Base-by-base conservation (phyloP, 2,329 filamentous ascomycete species). In the Pseudogymnoascus sp. region DNA sequence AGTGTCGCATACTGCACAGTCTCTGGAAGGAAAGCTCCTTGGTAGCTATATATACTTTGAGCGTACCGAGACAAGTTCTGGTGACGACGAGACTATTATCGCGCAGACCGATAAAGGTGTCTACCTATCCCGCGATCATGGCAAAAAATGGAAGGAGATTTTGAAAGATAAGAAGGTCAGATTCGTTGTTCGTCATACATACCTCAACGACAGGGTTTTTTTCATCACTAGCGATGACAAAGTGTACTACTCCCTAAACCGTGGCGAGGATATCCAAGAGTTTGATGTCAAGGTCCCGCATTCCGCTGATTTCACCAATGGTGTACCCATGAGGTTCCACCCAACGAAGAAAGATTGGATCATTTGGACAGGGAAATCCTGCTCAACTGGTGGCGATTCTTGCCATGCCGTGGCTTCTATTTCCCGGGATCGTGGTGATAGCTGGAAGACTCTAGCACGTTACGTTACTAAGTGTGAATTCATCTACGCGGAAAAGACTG, bases 401-500 rank as follows among this genome's bases (percentile, higher is more conserved):
- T 97, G 92, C 72, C 87, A 89, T 68, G 79, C 79, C 1, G 84
- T 89, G 64, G 90, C 92, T 1, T 91, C 89, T 47, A 79, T 90
- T 62, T 91, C 89, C 36, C 86, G 78, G 33, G 90, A 96, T 70
- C 88, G 90, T 59, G 93, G 93, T 33, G 83, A 88, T 63, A 80
- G 83, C 58, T 99, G 94, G 94, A 77, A 85, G 60, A 84, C 85
- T 5, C 77, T 96, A 41, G 79, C 87, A 62, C 83, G 87, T 7
- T 90, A 88, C 67, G 90, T 91, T 4, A 77, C 84, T 63, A 90
- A 86, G 68, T 99, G 94, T 72, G 87, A 94, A 68, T 99, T 97
- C 71, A 91, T 93, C 33, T 89, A 83, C 18, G 77, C 75, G 25
- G 79, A 80, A 15, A 84, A 80, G 71, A 79, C 77, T 59, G 79